Evolutionary conservation across 257 asterid genomes (phyloP).

Genomic region (Anisodus tanguticus): DNA sequence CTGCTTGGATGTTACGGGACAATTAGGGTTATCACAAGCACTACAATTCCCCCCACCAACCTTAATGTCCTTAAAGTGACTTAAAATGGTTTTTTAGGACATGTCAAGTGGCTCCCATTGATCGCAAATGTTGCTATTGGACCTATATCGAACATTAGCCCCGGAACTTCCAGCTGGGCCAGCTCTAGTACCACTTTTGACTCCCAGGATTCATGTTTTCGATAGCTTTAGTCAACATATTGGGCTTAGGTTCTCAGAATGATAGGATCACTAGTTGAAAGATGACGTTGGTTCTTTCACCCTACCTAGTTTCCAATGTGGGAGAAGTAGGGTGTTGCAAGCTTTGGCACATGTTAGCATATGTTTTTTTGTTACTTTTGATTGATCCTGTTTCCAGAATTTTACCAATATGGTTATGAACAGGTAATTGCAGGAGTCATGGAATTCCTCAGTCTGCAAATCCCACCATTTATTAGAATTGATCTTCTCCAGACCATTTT

Average conservation of each 20-base stretch:
- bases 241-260: background rate
- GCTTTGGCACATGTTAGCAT: background rate
- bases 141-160: background rate
- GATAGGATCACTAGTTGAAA: background rate
- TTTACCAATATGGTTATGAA: slow-evolving; percentile 40
- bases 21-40: background rate
- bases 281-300: background rate
- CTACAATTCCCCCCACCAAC: background rate
- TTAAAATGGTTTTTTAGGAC: slow-evolving; percentile 23
- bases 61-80: slow-evolving; percentile 2
- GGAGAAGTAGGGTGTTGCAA: background rate
- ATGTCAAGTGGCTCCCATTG: slow-evolving; percentile 8
- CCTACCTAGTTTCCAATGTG: background rate
- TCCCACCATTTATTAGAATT: slow-evolving; percentile 81
- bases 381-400: slow-evolving; percentile 30
- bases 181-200: background rate
- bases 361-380: background rate
- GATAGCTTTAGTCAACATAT: slow-evolving; percentile 13
- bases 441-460: slow-evolving; percentile 63
- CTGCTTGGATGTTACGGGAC: background rate
- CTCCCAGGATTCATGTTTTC: background rate
- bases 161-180: background rate
- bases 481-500: slow-evolving; percentile 82
- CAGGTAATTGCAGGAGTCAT: slow-evolving; percentile 89
- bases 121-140: background rate